Conservation (phyloP, 768 basidiomycete species). For the Boletus sp. region DNA sequence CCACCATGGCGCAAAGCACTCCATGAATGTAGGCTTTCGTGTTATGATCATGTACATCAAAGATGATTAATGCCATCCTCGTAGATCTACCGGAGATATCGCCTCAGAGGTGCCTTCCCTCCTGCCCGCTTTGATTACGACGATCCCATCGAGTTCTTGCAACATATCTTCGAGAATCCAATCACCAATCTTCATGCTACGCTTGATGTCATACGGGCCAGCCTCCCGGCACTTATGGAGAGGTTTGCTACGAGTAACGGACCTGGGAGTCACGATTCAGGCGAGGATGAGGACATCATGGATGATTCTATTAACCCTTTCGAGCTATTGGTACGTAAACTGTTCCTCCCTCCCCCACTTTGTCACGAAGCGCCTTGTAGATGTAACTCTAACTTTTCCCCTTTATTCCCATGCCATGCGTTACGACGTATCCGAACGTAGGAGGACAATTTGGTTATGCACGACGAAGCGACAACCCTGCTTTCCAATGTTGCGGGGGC, state of each 20-base stretch:
- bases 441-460: constrained; percentile 12
- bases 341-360: constrained; percentile 18
- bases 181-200: constrained; percentile 44
- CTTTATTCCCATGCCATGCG: constrained; percentile 16
- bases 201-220: constrained; percentile 33
- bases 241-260: constrained; percentile 15
- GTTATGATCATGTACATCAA: constrained; percentile 30
- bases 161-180: constrained; percentile 49
- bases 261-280: constrained; percentile 30
- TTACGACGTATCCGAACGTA: constrained; percentile 7
- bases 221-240: constrained; percentile 32
- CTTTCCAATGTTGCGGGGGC: neutral
- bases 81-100: constrained; percentile 28
- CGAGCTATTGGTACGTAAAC: constrained; percentile 25
- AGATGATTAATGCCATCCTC: neutral
- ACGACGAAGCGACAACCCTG: neutral
- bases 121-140: constrained; percentile 31
- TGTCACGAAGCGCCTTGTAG: constrained; percentile 29
- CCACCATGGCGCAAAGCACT: constrained; percentile 49
- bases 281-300: constrained; percentile 29
- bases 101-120: constrained; percentile 21
- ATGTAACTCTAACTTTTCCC: constrained; percentile 30
- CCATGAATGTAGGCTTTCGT: constrained; percentile 49
- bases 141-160: constrained; percentile 41
- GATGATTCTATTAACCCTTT: constrained; percentile 14